Percentiles rank a stretch among this genome's conserved stretches.
Evolutionary conservation across 805 yeast genomes (phyloP).

Genomic region (Lipomyces sp.): DNA sequence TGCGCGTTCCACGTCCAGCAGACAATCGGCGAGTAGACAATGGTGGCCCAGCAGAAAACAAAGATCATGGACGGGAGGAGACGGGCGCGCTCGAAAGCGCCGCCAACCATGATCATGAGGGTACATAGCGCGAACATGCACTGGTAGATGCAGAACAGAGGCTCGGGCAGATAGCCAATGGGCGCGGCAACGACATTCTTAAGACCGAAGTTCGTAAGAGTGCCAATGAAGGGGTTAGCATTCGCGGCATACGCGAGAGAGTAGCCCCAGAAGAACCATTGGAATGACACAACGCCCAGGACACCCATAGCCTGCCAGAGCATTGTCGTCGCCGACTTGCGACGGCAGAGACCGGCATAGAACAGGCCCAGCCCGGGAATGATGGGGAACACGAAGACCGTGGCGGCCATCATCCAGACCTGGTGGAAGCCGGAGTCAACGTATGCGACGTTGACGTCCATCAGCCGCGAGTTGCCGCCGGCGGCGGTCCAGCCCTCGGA

Average conservation of each 20-base stretch:
- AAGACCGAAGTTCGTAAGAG: conserved; percentile 74
- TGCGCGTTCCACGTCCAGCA: conserved; percentile 96
- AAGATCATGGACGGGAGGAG: conserved; percentile 95
- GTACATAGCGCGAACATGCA: conserved; percentile 96
- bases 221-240: conserved; percentile 71
- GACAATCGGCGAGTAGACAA: conserved; percentile 94
- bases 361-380: conserved; percentile 92
- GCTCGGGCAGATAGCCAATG: conserved; percentile 71
- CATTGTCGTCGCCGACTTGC: conserved; percentile 90
- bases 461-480: conserved; percentile 68
- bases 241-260: conserved; percentile 78
- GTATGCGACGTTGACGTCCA: conserved; percentile 59
- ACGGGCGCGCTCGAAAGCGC: conserved; percentile 96
- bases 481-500: conserved; percentile 30
- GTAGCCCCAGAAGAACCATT: conserved; percentile 99
- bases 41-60: conserved; percentile 88
- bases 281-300: conserved; percentile 75
- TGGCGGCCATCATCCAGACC: conserved; percentile 70
- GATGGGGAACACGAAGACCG: conserved; percentile 83
- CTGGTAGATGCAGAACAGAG: conserved; percentile 85
- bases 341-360: conserved; percentile 90
- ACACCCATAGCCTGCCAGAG: conserved; percentile 95
- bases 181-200: conserved; percentile 81
- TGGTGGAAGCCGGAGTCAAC: conserved; percentile 56
- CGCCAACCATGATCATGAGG: conserved; percentile 93